A percentile compares a stretch with the other conserved stretches of the same genome.
Conservation (phyloP, 1,284 basidiomycete species). For the Caloboletus inedulis region DNA sequence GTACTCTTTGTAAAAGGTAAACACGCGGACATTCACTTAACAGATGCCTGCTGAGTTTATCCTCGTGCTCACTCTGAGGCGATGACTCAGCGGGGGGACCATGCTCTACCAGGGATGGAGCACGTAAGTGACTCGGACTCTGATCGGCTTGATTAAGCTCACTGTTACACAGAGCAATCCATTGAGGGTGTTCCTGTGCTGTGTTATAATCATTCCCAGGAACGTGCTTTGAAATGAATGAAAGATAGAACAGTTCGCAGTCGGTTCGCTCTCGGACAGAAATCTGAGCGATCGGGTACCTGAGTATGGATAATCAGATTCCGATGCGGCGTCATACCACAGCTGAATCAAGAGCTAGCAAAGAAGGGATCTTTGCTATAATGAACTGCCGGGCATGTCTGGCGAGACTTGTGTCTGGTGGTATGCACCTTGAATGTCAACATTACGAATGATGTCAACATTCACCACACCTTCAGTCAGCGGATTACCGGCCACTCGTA, state of each 20-base stretch:
- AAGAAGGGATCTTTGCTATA: slow-evolving; percentile 68
- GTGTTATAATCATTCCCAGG: slow-evolving; percentile 45
- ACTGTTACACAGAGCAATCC: slow-evolving; percentile 63
- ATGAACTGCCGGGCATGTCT: slow-evolving; percentile 60
- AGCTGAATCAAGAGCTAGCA: slow-evolving; percentile 68
- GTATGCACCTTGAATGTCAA: slow-evolving; percentile 6
- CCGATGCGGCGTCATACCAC: slow-evolving; percentile 42
- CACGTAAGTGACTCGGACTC: slow-evolving; percentile 1
- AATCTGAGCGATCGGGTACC: slow-evolving; percentile 45
- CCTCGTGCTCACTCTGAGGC: slow-evolving; percentile 34
- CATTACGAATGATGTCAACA: slow-evolving; percentile 1
- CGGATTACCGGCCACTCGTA: slow-evolving; percentile 62
- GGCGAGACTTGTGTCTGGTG: slow-evolving; percentile 38
- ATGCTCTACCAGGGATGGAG: slow-evolving; percentile 47
- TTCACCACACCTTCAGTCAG: slow-evolving; percentile 47
- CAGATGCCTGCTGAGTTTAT: slow-evolving; percentile 59
- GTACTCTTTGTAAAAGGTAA: neutral
- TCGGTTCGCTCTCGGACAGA: slow-evolving; percentile 75
- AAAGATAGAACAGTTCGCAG: slow-evolving; percentile 83
- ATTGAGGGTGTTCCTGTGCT: slow-evolving; percentile 55
- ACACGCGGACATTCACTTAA: slow-evolving; percentile 47
- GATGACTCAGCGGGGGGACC: slow-evolving; percentile 49
- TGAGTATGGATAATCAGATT: slow-evolving; percentile 16
- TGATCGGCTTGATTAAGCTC: slow-evolving; percentile 29
- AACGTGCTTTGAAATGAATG: slow-evolving; percentile 49